Conservation (phyloP, 495 filamentous ascomycete species). For the Penicillium verhagenii region DNA sequence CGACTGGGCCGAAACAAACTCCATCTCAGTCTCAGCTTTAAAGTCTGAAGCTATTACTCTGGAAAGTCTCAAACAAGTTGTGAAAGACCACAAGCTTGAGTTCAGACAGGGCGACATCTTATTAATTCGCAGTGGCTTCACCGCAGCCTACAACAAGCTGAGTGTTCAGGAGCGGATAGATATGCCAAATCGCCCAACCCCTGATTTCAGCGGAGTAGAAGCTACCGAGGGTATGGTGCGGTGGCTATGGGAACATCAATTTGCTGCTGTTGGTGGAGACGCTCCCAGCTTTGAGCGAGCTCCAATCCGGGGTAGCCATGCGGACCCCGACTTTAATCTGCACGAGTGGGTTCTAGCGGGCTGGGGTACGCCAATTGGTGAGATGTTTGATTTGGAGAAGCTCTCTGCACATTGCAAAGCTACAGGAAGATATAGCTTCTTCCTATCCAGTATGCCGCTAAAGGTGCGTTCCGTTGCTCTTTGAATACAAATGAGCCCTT, state of each 20-base stretch:
- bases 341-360: conserved; percentile 53
- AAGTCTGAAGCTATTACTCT: conserved; percentile 33
- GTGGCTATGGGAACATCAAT: conserved; percentile 48
- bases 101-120: conserved; percentile 49
- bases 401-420: conserved; percentile 43
- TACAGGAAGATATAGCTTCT: conserved; percentile 48
- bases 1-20: conserved; percentile 41
- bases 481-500: background rate
- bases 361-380: conserved; percentile 56
- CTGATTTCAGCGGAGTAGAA: conserved; percentile 41
- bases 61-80: conserved; percentile 30
- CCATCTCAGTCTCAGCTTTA: conserved; percentile 28
- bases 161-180: conserved; percentile 21
- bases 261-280: conserved; percentile 51
- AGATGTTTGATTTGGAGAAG: conserved; percentile 56
- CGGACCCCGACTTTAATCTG: conserved; percentile 27
- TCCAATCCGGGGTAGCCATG: conserved; percentile 25
- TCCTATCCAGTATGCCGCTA: conserved; percentile 52
- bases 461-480: conserved; percentile 33
- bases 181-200: conserved; percentile 15
- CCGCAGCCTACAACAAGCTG: conserved; percentile 30
- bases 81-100: conserved; percentile 29
- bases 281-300: conserved; percentile 29
- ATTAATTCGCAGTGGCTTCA: conserved; percentile 48
- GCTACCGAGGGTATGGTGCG: conserved; percentile 31